Evolutionary conservation across 2,329 filamentous ascomycete species (phyloP), one percentile per base, ranked within the genome.

Genomic region (Xylaria digitata): DNA sequence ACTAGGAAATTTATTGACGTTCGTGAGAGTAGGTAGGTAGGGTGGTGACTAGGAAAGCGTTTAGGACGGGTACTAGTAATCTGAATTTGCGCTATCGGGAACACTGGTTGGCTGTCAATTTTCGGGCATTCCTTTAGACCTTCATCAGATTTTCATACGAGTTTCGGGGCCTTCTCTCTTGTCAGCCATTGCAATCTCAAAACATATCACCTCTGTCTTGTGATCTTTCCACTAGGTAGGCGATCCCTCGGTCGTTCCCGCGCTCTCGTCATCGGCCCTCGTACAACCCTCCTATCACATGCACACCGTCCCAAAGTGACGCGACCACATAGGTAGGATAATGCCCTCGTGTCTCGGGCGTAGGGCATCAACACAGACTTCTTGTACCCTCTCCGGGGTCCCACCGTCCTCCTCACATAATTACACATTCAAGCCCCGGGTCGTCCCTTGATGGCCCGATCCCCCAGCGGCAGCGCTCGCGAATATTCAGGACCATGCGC

Each of bases 401-500:
- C 56, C 2, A 49, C 9, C 30, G 17, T 21, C 32, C 3, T 21
- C 13, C 26, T 80, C 73, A 82, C 80, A 83, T 81, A 2, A 82
- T 71, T 5, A 62, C 64, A 58, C 80, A 82, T 67, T 83, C 80
- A 43, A 80, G 64, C 17, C 82, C 81, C 0, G 75, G 68, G 53
- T 83, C 81, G 21, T 67, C 52, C 67, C 69, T 75, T 59, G 74
- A 76, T 5, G 83, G 82, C 1, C 85, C 85, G 11, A 76, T 55
- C 0, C 86, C 85, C 79, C 83, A 82, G 49, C 83, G 83, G 49
- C 85, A 69, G 21, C 83, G 83, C 61, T 79, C 78, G 23, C 78
- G 78, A 72, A 84, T 79, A 32, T 76, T 71, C 50, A 80, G 71
- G 52, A 88, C 80, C 78, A 85, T 81, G 52, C 84, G 80, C 23